phyloP scores from a whole-genome alignment of 139 green algal genomes.

The Tetratostichococcus sp. region DNA sequence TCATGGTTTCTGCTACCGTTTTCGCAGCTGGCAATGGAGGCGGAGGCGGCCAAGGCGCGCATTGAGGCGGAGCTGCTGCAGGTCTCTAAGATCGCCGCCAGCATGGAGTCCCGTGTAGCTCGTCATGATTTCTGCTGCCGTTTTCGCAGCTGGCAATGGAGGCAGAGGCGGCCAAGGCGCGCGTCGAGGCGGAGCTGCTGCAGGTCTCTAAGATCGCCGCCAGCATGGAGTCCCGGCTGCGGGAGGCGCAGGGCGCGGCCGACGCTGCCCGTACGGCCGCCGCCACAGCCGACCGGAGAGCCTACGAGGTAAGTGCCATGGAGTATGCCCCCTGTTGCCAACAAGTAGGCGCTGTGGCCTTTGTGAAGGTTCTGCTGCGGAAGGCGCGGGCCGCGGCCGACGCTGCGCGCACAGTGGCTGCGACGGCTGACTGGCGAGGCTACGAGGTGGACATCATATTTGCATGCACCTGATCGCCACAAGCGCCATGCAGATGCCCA shows the following conservation, averaged over 20 bases:
- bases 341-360: too few species aligned
- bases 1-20: background rate
- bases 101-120: slow-evolving; percentile 38
- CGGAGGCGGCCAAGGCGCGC: background rate
- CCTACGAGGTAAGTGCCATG: slow-evolving; percentile 20
- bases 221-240: slow-evolving; percentile 32
- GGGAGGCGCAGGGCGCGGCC: slow-evolving; percentile 13
- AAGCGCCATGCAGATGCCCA: too few species aligned
- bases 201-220: slow-evolving; percentile 38
- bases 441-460: too few species aligned
- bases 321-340: too few species aligned
- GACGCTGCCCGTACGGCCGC: slow-evolving; percentile 24
- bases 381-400: too few species aligned
- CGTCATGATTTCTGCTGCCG: background rate
- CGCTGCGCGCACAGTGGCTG: too few species aligned
- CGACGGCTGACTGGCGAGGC: too few species aligned
- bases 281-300: slow-evolving; percentile 4
- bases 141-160: slow-evolving; percentile 26
- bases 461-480: too few species aligned
- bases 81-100: slow-evolving; percentile 34
- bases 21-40: background rate
- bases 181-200: slow-evolving; percentile 48
- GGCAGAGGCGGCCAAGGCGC: slow-evolving; percentile 30
- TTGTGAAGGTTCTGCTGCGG: too few species aligned
- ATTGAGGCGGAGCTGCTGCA: slow-evolving; percentile 50